Percentiles rank a stretch among this genome's conserved stretches.
These are phyloP conservation scores for Xylaria sp. DNA, from an alignment of 2,329 filamentous ascomycete species.

Conservation along the genomic window DNA sequence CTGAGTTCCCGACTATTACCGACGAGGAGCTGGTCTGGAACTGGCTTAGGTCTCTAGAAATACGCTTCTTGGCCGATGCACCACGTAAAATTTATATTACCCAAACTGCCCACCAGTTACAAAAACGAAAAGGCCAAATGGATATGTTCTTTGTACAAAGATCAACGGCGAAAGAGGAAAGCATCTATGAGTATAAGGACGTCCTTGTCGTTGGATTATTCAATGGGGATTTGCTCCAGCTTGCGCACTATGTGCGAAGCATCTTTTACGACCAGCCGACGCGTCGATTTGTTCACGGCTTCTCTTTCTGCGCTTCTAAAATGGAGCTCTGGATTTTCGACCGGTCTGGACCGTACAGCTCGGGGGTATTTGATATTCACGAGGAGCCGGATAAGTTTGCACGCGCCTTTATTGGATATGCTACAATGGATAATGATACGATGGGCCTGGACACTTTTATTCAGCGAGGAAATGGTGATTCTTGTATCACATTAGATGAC, in stretches of 20 bases:
- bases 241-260: constrained; percentile 9
- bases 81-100: constrained; percentile 19
- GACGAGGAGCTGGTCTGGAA: constrained; percentile 10
- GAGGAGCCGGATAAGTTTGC: constrained; percentile 14
- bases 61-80: neutral
- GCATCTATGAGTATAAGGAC: neutral
- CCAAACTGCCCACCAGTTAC: constrained; percentile 24
- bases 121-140: constrained; percentile 25
- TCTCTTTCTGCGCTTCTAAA: constrained; percentile 6
- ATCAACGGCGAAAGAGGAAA: neutral
- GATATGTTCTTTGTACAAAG: constrained; percentile 25
- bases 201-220: neutral
- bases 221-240: constrained; percentile 16
- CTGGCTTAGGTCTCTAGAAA: constrained; percentile 22
- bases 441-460: too few species aligned
- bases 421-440: constrained; percentile 8
- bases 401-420: constrained; percentile 16
- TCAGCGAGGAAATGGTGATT: too few species aligned
- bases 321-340: constrained; percentile 31
- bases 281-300: constrained; percentile 30
- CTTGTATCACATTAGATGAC: too few species aligned
- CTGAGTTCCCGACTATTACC: neutral
- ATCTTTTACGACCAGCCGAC: constrained; percentile 25
- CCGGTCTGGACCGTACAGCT: constrained; percentile 15
- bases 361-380: constrained; percentile 10